phyloP scores from a whole-genome alignment of 495 filamentous ascomycete genomes.

The Aspergillus egyptiacus region DNA sequence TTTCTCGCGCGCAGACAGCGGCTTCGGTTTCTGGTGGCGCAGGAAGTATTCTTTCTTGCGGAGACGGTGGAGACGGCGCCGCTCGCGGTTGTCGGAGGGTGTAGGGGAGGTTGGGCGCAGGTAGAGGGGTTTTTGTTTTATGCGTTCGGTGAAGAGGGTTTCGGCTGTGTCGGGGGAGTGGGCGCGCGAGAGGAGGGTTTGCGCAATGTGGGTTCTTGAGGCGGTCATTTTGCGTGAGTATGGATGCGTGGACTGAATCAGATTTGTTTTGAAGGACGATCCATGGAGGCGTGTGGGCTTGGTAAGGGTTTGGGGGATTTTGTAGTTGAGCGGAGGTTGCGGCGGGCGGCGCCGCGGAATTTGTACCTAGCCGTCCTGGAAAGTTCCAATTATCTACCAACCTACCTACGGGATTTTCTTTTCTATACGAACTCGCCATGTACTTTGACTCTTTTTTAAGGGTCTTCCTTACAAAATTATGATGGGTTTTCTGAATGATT shows the following conservation, averaged over 20 bases:
- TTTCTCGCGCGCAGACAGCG: slow-evolving; percentile 75
- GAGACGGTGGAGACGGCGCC: slow-evolving; percentile 53
- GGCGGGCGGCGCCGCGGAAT: neutral
- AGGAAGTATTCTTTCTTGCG: slow-evolving; percentile 49
- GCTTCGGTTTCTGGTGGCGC: slow-evolving; percentile 61
- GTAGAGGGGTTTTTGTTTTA: slow-evolving; percentile 75
- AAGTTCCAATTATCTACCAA: too few species aligned
- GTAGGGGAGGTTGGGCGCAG: slow-evolving; percentile 65
- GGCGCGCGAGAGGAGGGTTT: slow-evolving; percentile 63
- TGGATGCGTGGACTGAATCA: too few species aligned
- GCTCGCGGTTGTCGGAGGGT: slow-evolving; percentile 56
- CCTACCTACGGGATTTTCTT: too few species aligned
- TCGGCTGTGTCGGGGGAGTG: slow-evolving; percentile 63
- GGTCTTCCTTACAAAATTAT: too few species aligned
- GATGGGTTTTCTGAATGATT: too few species aligned
- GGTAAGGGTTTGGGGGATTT: neutral
- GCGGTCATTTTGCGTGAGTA: slow-evolving; percentile 21
- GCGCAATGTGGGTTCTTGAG: slow-evolving; percentile 49
- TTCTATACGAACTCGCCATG: too few species aligned
- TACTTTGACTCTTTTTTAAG: too few species aligned
- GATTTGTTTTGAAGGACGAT: neutral
- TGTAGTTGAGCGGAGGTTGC: neutral
- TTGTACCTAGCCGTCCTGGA: too few species aligned
- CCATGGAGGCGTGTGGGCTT: too few species aligned
- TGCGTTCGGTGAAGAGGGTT: slow-evolving; percentile 70